Conservation (phyloP, 371 early-diverging fungal genomes). For the Coemansia linderi region DNA sequence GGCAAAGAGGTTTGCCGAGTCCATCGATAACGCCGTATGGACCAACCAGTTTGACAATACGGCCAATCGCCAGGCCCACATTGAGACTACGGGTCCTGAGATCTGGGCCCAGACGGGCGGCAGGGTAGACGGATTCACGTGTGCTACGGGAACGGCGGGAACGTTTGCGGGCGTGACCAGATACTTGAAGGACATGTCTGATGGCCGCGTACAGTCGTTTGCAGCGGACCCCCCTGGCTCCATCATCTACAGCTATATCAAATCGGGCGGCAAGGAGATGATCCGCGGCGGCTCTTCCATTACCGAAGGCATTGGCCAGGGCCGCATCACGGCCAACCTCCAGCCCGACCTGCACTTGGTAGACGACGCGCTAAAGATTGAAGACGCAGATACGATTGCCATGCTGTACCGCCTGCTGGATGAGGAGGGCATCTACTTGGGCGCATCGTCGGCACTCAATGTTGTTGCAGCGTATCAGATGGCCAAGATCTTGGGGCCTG, state of each 20-base stretch:
- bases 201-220: constrained; percentile 70
- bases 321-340: constrained; percentile 90
- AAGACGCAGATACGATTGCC: constrained; percentile 78
- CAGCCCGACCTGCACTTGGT: constrained; percentile 74
- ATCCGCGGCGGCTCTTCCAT: constrained; percentile 80
- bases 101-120: constrained; percentile 85
- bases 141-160: constrained; percentile 93
- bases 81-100: constrained; percentile 95
- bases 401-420: constrained; percentile 88
- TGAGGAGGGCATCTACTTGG: constrained; percentile 92
- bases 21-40: constrained; percentile 86
- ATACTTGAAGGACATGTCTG: constrained; percentile 74
- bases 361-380: constrained; percentile 80
- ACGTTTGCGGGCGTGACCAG: constrained; percentile 85
- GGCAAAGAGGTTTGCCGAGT: constrained; percentile 82
- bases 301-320: constrained; percentile 94
- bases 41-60: constrained; percentile 90
- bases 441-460: constrained; percentile 90
- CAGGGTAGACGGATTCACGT: constrained; percentile 82
- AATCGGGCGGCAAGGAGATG: constrained; percentile 66
- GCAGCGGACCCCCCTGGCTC: constrained; percentile 96
- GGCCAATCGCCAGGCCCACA: constrained; percentile 88
- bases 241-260: constrained; percentile 79
- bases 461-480: constrained; percentile 91
- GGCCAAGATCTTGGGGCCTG: constrained; percentile 83